Conservation (phyloP, 2,329 filamentous ascomycete genomes). For the Xylaria multiplex region DNA sequence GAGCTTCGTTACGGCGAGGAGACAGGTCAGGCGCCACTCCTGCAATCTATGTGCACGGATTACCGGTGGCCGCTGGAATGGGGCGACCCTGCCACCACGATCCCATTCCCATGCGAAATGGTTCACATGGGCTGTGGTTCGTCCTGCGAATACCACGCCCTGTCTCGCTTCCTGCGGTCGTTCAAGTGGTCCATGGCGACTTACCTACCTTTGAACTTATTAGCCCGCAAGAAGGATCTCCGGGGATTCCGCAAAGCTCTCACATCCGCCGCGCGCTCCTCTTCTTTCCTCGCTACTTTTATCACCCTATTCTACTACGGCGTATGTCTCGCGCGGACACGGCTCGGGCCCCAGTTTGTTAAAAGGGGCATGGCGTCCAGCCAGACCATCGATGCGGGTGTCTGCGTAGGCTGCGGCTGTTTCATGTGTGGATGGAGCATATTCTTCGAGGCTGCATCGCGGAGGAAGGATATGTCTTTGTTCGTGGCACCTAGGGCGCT, state of each 20-base stretch:
- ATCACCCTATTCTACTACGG: constrained; percentile 86
- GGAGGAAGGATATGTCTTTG: constrained; percentile 78
- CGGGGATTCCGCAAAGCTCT: constrained; percentile 61
- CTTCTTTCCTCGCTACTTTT: constrained; percentile 80
- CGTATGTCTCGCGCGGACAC: constrained; percentile 79
- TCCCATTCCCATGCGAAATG: constrained; percentile 83
- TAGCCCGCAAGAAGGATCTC: constrained; percentile 61
- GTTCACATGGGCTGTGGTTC: constrained; percentile 82
- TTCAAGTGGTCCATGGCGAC: constrained; percentile 80
- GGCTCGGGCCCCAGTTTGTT: constrained; percentile 75
- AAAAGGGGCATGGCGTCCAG: constrained; percentile 59
- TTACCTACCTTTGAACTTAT: constrained; percentile 78
- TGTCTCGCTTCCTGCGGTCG: constrained; percentile 72
- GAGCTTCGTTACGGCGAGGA: constrained; percentile 77
- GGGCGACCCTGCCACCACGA: constrained; percentile 75
- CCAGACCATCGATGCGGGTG: constrained; percentile 66
- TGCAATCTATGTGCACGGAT: constrained; percentile 77
- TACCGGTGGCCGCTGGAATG: constrained; percentile 74
- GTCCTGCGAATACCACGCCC: constrained; percentile 78
- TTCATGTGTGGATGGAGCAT: constrained; percentile 84
- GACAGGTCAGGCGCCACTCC: constrained; percentile 73
- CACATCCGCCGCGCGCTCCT: constrained; percentile 73
- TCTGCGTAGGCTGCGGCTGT: constrained; percentile 79
- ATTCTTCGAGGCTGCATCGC: constrained; percentile 72
- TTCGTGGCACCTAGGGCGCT: constrained; percentile 84